Evolutionary conservation across 1,139 yeast genomes (phyloP), one percentile per base, ranked within the genome.

Genomic region (Kurtzmaniella quercitrusa): DNA sequence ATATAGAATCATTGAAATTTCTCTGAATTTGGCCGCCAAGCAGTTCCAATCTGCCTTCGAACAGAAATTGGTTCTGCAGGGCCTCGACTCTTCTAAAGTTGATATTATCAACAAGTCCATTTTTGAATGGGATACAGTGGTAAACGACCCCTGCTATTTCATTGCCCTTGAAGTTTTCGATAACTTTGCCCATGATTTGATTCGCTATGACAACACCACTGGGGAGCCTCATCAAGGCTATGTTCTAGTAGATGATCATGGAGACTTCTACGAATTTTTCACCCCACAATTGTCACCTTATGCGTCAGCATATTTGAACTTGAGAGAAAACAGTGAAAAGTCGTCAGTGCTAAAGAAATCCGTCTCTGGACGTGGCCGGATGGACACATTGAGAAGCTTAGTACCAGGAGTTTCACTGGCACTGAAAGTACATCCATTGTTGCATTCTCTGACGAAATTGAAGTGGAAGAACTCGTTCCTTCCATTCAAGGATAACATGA

Each of bases 161-260:
- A 72, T 88, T 44, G 95, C 94, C 0, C 65, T 87, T 47, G 96
- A 89, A 58, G 95, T 89, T 25, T 81, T 89, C 60, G 95, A 88
- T 61, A 89, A 87, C 55, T 80, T 89, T 53, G 77, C 95, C 2
- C 96, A 88, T 60, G 96, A 88, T 58, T 78, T 85, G 31, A 75
- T 88, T 8, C 73, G 94, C 37, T 88, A 86, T 56, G 95, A 89
- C 54, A 78, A 81, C 48, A 56, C 65, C 9, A 79, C 90, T 0
- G 79, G 85, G 6, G 71, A 73, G 47, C 94, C 95, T 0, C 74
- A 79, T 51, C 94, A 88, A 57, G 95, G 91, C 0, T 81, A 84
- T 53, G 95, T 88, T 2, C 75, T 85, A 11, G 69, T 86, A 37
- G 94, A 88, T 56, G 80, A 76, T 34, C 68, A 81, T 48, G 91